These are phyloP conservation scores for Hylodesmum podocarpum DNA, from an alignment of 306 rosid species.

Conservation along the genomic window DNA sequence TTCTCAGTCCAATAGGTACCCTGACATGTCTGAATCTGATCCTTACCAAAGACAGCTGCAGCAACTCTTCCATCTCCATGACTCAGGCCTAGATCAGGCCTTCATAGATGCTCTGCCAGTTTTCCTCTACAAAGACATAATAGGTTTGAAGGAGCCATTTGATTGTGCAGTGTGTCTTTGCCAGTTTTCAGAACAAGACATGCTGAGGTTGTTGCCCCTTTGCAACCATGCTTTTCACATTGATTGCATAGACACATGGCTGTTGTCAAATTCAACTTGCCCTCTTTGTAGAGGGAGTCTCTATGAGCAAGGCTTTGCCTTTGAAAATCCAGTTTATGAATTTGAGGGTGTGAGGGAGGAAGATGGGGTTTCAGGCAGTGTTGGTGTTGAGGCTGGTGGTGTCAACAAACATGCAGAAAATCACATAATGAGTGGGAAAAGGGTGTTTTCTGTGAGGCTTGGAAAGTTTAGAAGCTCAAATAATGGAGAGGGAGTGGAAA, in stretches of 20 bases:
- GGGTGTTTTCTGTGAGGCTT: constrained; percentile 79
- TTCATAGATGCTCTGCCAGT: constrained; percentile 88
- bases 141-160: constrained; percentile 75
- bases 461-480: constrained; percentile 77
- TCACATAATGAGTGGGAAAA: constrained; percentile 58
- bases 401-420: constrained; percentile 52
- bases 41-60: constrained; percentile 79
- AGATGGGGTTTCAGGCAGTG: constrained; percentile 44
- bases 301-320: constrained; percentile 50
- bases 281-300: constrained; percentile 92
- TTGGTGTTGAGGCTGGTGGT: constrained; percentile 39
- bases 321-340: constrained; percentile 61
- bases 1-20: constrained; percentile 64
- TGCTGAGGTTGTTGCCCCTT: constrained; percentile 76
- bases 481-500: constrained; percentile 44
- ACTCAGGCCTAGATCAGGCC: constrained; percentile 90
- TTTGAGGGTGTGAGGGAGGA: constrained; percentile 60
- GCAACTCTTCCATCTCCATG: constrained; percentile 93
- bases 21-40: constrained; percentile 64
- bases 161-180: constrained; percentile 95
- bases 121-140: constrained; percentile 71
- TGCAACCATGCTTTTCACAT: constrained; percentile 93
- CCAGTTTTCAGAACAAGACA: constrained; percentile 76
- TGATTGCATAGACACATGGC: constrained; percentile 89
- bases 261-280: constrained; percentile 85